These are phyloP conservation scores for Vitis rupestris DNA, from an alignment of 164 flowering plant species.

Conservation along the genomic window DNA sequence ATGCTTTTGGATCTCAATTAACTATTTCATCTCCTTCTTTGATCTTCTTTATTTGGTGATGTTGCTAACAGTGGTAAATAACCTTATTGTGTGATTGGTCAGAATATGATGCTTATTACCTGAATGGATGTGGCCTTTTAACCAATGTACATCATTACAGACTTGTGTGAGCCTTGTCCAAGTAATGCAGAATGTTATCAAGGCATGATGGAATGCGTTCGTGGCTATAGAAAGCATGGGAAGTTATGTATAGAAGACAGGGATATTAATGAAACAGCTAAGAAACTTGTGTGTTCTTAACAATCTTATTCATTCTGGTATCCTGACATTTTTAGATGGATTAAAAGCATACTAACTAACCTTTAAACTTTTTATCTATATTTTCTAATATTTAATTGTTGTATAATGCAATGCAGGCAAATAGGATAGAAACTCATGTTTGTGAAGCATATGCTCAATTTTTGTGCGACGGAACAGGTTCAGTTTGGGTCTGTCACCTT, in stretches of 20 bases:
- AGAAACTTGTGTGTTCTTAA: slow-evolving; percentile 59
- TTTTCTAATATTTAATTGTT: slow-evolving; percentile 15
- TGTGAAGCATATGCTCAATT: slow-evolving; percentile 65
- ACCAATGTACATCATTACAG: slow-evolving; percentile 36
- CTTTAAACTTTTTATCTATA: background rate
- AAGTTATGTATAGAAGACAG: slow-evolving; percentile 80
- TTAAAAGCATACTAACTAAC: background rate
- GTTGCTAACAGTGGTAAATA: too few species aligned
- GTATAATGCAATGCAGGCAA: slow-evolving; percentile 49
- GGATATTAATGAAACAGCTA: slow-evolving; percentile 66
- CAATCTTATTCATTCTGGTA: slow-evolving; percentile 11
- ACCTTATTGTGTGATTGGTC: background rate
- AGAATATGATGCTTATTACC: slow-evolving; percentile 1
- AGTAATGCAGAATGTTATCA: slow-evolving; percentile 61
- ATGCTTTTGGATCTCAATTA: too few species aligned
- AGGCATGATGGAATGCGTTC: slow-evolving; percentile 69
- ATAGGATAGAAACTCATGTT: slow-evolving; percentile 49
- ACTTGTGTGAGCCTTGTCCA: slow-evolving; percentile 85
- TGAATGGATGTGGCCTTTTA: background rate
- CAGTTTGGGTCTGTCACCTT: slow-evolving; percentile 67
- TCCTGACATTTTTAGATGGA: background rate
- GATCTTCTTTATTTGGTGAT: too few species aligned
- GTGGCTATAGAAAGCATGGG: slow-evolving; percentile 69
- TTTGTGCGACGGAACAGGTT: slow-evolving; percentile 63
- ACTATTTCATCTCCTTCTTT: too few species aligned